phyloP scores from a whole-genome alignment of 2,329 filamentous ascomycete genomes.

The Pseudocercospora fuligena region DNA sequence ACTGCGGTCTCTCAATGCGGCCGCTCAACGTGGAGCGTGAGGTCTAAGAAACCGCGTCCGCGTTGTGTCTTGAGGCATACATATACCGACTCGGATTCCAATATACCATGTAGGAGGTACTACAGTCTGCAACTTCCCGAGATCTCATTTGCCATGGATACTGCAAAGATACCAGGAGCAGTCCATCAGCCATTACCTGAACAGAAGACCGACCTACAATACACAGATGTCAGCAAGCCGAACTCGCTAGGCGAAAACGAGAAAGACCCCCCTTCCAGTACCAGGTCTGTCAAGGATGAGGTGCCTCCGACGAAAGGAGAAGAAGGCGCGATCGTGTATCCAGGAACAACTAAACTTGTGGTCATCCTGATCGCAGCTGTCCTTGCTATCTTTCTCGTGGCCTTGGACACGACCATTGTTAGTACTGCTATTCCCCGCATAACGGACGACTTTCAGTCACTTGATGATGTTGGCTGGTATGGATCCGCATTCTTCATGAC shows the following conservation, averaged over 20 bases:
- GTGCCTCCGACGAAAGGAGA: neutral
- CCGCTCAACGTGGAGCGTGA: neutral
- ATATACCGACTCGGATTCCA: no score
- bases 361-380: slow-evolving; percentile 7
- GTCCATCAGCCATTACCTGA: neutral
- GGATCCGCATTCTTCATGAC: slow-evolving; percentile 44
- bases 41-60: neutral
- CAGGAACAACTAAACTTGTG: neutral
- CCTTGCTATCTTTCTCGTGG: slow-evolving; percentile 26
- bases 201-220: neutral
- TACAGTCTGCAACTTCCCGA: no score
- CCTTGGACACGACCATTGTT: slow-evolving; percentile 43
- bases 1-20: neutral
- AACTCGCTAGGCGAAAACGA: neutral
- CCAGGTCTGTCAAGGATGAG: neutral
- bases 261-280: neutral
- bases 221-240: neutral
- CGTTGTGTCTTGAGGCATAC: no score
- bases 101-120: no score
- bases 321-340: neutral
- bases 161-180: no score
- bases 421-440: slow-evolving; percentile 55
- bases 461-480: slow-evolving; percentile 53
- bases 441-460: slow-evolving; percentile 53
- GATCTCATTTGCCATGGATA: no score